Evolutionary conservation across 495 filamentous ascomycete genomes (phyloP), one percentile per base, ranked within the genome.

Genomic region (Lasiosphaeria miniovina): DNA sequence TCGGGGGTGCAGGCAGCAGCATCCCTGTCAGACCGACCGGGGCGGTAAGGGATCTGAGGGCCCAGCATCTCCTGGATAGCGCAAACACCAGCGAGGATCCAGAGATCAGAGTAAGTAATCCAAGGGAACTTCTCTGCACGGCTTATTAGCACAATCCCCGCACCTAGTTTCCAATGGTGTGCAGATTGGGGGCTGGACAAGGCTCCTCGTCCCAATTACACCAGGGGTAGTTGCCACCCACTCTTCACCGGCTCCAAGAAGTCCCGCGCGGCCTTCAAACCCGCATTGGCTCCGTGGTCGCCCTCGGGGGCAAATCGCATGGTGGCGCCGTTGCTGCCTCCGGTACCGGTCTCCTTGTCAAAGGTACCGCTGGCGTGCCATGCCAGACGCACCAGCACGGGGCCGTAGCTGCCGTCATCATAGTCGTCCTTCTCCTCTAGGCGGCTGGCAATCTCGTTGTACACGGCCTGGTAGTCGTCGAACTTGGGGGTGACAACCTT

Each of bases 51-150:
- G 69, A 98, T 87, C 60, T 74, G 71, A 53, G 94, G 94, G 15
- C 93, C 94, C 62, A 91, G 84, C 85, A 96, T 92, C 80, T 98
- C 94, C 80, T 98, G 94, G 70, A 97, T 86, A 60, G 93, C 89
- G 68, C 81, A 82, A 64, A 95, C 84, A 68, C 90, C 94, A 61
- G 76, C 88, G 61, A 98, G 85, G 61, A 93, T 97, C 93, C 93
- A 98, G 64, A 98, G 85, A 71, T 98, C 93, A 32, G 91, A 93
- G 84, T 97, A 93, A 57, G 82, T 82, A 79, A 97, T 96, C 94
- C 94, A 98, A 51, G 92, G 90, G 84, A 90, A 90, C 75, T 93
- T 84, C 55, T 79, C 85, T 88, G 62, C 24, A 24, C 24, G 24
- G 24, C 24, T 63, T 49, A 9, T 46, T 9, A 8, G 7, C 12